Base-by-base conservation (phyloP, 768 basidiomycete genomes). In the Mycena metata region DNA sequence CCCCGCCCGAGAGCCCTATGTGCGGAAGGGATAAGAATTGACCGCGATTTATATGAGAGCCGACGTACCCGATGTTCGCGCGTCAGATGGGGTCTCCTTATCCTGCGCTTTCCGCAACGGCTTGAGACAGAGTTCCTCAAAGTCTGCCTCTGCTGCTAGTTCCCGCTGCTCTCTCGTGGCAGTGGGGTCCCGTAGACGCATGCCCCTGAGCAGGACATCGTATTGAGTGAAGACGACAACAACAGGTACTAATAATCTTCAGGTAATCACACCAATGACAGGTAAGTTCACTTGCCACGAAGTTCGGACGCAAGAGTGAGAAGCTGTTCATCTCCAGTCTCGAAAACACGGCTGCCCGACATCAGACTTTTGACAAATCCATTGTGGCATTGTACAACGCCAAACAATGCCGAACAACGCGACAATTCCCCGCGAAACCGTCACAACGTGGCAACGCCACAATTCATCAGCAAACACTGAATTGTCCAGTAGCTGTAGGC, bases 301-400 rank as follows among this genome's bases (percentile, higher is more conserved):
- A 16, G 39, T 9, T 19, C 36, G 19, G 21, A 56, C 21, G 55
- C 39, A 23, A 23, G 21, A 8, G 1, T 24, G 24, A 56, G 33
- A 21, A 56, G 39, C 19, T 56, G 12, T 36, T 56, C 55, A 56
- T 56, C 55, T 56, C 55, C 55, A n/a, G 55, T 56, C 24, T 56
- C 55, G 24, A 56, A 42, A 39, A 39, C 39, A 10, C 39, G 39
- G 11, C 39, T 39, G 15, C 39, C 39, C n/a, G n/a, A n/a, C n/a
- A n/a, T n/a, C n/a, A n/a, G n/a, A n/a, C n/a, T n/a, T n/a, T n/a
- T n/a, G n/a, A n/a, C n/a, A n/a, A n/a, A n/a, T n/a, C n/a, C n/a
- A n/a, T n/a, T n/a, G n/a, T n/a, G n/a, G n/a, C n/a, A n/a, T n/a
- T n/a, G n/a, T n/a, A n/a, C n/a, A n/a, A n/a, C n/a, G n/a, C n/a